Evolutionary conservation across 2,329 filamentous ascomycete species (phyloP).

Genomic region (Ophiocordyceps sinensis): DNA sequence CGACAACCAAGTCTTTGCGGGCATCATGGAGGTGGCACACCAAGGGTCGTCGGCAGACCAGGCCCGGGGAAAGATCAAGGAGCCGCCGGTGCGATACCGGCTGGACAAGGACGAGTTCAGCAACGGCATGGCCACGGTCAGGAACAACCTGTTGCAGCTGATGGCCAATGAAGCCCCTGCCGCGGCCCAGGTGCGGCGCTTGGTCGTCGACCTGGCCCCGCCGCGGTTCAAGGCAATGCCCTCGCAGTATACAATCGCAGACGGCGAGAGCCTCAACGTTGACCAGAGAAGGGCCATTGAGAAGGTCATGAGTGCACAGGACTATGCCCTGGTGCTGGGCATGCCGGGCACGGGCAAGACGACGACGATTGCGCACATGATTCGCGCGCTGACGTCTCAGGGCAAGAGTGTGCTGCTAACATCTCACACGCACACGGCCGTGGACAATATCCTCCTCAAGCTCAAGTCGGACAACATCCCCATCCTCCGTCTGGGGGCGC

Average conservation of each 20-base stretch:
- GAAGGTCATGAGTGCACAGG: constrained; percentile 89
- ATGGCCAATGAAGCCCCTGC: constrained; percentile 70
- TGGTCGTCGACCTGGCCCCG: constrained; percentile 64
- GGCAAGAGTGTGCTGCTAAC: constrained; percentile 87
- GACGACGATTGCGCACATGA: constrained; percentile 95
- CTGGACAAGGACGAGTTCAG: constrained; percentile 97
- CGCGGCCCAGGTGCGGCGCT: constrained; percentile 55
- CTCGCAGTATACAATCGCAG: constrained; percentile 48
- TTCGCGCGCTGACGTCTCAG: constrained; percentile 73
- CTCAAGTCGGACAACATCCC: constrained; percentile 64
- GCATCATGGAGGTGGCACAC: constrained; percentile 71
- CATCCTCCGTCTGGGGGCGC: constrained; percentile 72
- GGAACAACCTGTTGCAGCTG: constrained; percentile 84
- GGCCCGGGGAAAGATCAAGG: constrained; percentile 34
- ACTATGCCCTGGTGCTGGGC: constrained; percentile 92
- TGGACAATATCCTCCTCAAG: constrained; percentile 95
- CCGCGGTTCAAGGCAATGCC: constrained; percentile 58
- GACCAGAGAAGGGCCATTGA: constrained; percentile 79
- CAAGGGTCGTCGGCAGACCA: constrained; percentile 37
- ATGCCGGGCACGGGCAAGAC: constrained; percentile 99
- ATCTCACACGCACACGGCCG: constrained; percentile 92
- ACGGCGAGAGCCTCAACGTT: constrained; percentile 58
- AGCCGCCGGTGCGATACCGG: constrained; percentile 55
- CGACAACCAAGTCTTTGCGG: constrained; percentile 72
- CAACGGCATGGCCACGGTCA: constrained; percentile 88